Percentiles rank a stretch among this genome's conserved stretches.
Evolutionary conservation across 73 alveolate genomes (phyloP).

Genomic region (Tetrahymena malaccensis): DNA sequence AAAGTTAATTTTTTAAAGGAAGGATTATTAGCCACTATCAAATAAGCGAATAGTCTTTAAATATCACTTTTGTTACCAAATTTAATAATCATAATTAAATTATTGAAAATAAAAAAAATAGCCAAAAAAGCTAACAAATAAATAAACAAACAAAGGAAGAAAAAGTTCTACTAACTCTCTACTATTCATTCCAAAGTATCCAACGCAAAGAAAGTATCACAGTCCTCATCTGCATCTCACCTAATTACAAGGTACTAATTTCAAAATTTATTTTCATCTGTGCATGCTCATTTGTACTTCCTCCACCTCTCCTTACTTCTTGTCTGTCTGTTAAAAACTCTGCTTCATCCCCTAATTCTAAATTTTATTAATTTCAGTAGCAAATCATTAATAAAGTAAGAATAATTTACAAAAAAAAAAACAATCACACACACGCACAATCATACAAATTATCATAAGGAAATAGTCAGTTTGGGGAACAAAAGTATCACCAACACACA

Average conservation of each 20-base stretch:
- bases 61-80: not conserved
- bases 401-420: too few relatives aligned
- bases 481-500: too few relatives aligned
- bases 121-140: not conserved
- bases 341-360: not conserved
- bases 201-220: not conserved
- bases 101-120: not conserved
- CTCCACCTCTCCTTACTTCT: not conserved
- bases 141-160: not conserved
- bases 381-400: too few relatives aligned
- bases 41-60: not conserved
- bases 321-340: not conserved
- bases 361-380: not conserved
- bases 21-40: not conserved
- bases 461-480: not conserved
- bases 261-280: too few relatives aligned
- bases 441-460: too few relatives aligned
- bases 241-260: not conserved
- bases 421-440: too few relatives aligned
- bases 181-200: not conserved
- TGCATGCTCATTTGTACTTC: not conserved
- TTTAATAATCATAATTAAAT: not conserved
- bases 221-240: not conserved
- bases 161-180: not conserved
- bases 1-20: not conserved